Evolutionary conservation across 106 monocot genomes (phyloP).

Genomic region (Platanthera zijinensis): DNA sequence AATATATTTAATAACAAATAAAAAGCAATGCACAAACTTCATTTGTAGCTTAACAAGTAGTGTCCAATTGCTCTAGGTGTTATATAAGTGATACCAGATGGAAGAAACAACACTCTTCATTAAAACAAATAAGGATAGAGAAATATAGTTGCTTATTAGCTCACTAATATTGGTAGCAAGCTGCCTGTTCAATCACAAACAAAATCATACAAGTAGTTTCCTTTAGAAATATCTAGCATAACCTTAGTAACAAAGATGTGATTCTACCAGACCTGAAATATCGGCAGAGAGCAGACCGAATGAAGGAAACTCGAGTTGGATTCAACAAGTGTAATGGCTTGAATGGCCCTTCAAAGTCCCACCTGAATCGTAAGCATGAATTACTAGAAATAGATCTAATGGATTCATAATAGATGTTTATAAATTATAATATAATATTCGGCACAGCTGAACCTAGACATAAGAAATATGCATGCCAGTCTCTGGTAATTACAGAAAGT

Average conservation of each 20-base stretch:
- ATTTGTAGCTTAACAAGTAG: neutral
- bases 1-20: neutral
- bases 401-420: neutral
- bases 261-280: constrained; percentile 64
- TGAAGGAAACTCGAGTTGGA: constrained; percentile 73
- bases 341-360: constrained; percentile 92
- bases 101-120: neutral
- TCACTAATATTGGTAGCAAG: neutral
- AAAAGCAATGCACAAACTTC: neutral
- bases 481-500: too few species aligned
- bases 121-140: neutral
- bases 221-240: neutral
- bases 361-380: constrained; percentile 37
- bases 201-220: neutral
- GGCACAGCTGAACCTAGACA: neutral
- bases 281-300: constrained; percentile 74
- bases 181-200: neutral
- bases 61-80: neutral
- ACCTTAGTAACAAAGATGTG: neutral
- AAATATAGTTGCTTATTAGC: neutral
- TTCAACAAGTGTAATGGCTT: constrained; percentile 90
- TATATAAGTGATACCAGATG: neutral
- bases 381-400: neutral
- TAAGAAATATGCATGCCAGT: too few species aligned
- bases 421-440: neutral